Percentiles rank a stretch among this genome's conserved stretches.
phyloP scores from a whole-genome alignment of 2,329 filamentous ascomycete species.

The Alternaria burnsii region DNA sequence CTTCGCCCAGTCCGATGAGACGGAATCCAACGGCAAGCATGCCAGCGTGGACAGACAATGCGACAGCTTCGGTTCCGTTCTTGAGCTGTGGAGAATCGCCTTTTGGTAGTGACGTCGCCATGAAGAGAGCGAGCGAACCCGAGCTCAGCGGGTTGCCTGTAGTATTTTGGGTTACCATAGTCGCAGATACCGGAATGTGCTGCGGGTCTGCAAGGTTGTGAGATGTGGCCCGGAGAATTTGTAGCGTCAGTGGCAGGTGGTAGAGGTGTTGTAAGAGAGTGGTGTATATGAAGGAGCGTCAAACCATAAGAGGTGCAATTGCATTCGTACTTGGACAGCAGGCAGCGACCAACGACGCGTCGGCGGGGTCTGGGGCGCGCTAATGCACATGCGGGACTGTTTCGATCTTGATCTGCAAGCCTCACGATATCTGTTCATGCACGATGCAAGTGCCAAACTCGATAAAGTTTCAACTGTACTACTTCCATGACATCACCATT shows the following conservation, averaged over 20 bases:
- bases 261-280: background rate
- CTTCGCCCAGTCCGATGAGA: constrained; percentile 84
- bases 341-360: constrained; percentile 20
- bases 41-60: constrained; percentile 83
- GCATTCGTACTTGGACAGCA: background rate
- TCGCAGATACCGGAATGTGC: background rate
- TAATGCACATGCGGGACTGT: constrained; percentile 15
- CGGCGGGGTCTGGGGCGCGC: constrained; percentile 37
- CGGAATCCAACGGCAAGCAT: constrained; percentile 83
- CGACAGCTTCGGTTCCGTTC: constrained; percentile 81
- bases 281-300: background rate
- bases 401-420: constrained; percentile 14
- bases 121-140: constrained; percentile 53
- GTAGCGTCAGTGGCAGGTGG: background rate
- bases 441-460: constrained; percentile 4
- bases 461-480: background rate
- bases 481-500: constrained; percentile 16
- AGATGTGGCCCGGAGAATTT: background rate
- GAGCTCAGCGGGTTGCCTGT: constrained; percentile 56
- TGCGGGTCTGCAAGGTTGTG: background rate
- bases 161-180: constrained; percentile 43
- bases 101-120: constrained; percentile 55
- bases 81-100: constrained; percentile 60
- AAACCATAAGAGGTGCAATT: background rate
- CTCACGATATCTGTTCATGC: constrained; percentile 21